phyloP scores from a whole-genome alignment of 2,329 filamentous ascomycete genomes.

The Byssochlamys sp. region DNA sequence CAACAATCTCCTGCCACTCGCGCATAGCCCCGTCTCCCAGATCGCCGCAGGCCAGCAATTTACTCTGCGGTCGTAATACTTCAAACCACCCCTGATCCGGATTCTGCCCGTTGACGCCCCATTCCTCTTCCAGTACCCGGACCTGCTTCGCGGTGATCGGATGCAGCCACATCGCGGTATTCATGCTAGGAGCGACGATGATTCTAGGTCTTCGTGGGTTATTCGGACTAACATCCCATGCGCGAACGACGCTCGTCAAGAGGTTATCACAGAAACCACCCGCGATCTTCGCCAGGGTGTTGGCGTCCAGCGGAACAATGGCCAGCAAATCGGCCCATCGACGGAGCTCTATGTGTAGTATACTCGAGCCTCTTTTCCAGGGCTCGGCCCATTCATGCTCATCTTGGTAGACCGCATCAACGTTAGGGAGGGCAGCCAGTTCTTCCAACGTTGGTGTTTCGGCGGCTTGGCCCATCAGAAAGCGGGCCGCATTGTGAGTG shows the following conservation, averaged over 20 bases:
- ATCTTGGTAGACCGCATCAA: constrained; percentile 74
- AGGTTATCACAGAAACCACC: constrained; percentile 70
- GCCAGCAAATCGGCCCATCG: constrained; percentile 73
- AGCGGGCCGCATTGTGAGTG: constrained; percentile 62
- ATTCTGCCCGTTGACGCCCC: constrained; percentile 47
- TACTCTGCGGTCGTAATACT: constrained; percentile 59
- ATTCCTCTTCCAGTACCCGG: constrained; percentile 60
- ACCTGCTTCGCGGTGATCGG: constrained; percentile 69
- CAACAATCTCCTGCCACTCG: constrained; percentile 67
- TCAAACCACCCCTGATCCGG: constrained; percentile 51
- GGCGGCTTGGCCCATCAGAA: constrained; percentile 62
- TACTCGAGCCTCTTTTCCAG: constrained; percentile 68
- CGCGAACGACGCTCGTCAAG: constrained; percentile 62
- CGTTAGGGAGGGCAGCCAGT: constrained; percentile 54
- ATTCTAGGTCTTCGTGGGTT: constrained; percentile 55
- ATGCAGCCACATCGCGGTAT: constrained; percentile 81
- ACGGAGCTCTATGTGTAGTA: constrained; percentile 82
- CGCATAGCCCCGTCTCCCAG: constrained; percentile 73
- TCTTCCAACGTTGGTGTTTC: constrained; percentile 64
- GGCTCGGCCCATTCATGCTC: constrained; percentile 72
- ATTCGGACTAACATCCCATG: constrained; percentile 68
- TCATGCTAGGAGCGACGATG: constrained; percentile 74
- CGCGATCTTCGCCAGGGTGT: constrained; percentile 74
- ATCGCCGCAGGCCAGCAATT: constrained; percentile 76
- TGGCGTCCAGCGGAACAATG: constrained; percentile 72